Base-by-base conservation (phyloP, 2,329 filamentous ascomycete species). In the Ascochyta koolunga region DNA sequence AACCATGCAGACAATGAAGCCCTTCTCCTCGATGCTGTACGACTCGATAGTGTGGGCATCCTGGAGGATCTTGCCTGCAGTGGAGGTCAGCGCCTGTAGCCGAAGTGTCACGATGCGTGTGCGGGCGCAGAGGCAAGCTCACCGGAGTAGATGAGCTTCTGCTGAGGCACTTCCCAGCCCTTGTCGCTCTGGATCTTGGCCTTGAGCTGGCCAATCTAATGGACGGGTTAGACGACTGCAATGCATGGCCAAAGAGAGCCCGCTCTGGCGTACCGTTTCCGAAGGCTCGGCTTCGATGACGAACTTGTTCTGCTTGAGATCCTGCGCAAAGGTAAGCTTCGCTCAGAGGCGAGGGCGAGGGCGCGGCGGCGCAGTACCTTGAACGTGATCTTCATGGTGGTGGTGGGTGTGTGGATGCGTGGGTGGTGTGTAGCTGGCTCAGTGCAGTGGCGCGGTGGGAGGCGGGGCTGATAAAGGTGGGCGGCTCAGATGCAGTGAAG, bases 131-230 rank as follows among this genome's bases (percentile, higher is more conserved):
- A 48, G 37, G 51, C 57, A 44, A 43, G 58, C 85, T 66, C 83
- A 96, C 93, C 95, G 54, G 95, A 97, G 78, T 98, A 98, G 78
- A 99, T 99, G 72, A 99, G 87, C 83, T 98, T 98, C 79, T 96
- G 90, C 61, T 87, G 84, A 71, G 91, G 86, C 43, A 89, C 86
- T 58, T 96, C 93, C 91, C 93, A 98, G 77, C 92, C 91, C 79
- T 97, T 97, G 77, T 96, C 93, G 61, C 86, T 83, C 27, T 88
- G 84, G 66, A 99, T 96, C 82, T 95, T 96, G 74, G 90, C 86
- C 84, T 99, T 99, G 72, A 99, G 86, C 58, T 89, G 81, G 60
- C 89, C 90, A 75, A 99, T 90, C 93, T 96, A 54, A 32, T 18
- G 22, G 33, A 39, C 15, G 39, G 11, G 29, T 63, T 52, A 66